Percentiles rank a stretch among this genome's conserved stretches.
phyloP scores from a whole-genome alignment of 306 rosid genomes.

The Cyclanthera cordifolia region DNA sequence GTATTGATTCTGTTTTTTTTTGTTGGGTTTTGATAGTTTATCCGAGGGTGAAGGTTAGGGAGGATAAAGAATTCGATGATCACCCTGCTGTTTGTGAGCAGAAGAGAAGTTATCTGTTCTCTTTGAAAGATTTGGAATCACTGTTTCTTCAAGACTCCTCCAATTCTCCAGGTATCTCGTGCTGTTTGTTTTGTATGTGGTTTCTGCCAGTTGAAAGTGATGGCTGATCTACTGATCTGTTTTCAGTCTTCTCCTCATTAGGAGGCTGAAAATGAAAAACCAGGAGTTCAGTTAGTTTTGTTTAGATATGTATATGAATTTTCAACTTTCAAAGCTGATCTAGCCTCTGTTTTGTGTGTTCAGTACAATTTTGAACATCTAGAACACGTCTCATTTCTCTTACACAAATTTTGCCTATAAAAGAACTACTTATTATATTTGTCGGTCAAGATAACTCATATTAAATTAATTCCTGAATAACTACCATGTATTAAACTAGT shows the following conservation, averaged over 20 bases:
- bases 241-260: not conserved
- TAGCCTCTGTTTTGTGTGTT: not conserved
- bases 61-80: constrained; percentile 20
- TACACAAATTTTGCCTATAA: no score
- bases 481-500: no score
- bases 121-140: constrained; percentile 15
- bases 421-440: no score
- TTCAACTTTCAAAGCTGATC: not conserved
- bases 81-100: constrained; percentile 3
- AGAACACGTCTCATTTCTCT: no score
- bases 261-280: not conserved
- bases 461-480: no score
- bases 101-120: constrained; percentile 15
- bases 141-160: constrained; percentile 12
- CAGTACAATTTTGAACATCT: no score
- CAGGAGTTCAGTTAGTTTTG: not conserved
- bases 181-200: not conserved
- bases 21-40: constrained; percentile 7
- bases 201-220: not conserved
- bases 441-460: no score
- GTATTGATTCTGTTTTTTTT: constrained; percentile 6
- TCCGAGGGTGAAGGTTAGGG: constrained; percentile 20
- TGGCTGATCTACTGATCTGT: not conserved
- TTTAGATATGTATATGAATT: not conserved
- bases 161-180: constrained; percentile 17